Base-by-base conservation (phyloP, 352 stramenopile species). In the Aphanomyces astaci region DNA sequence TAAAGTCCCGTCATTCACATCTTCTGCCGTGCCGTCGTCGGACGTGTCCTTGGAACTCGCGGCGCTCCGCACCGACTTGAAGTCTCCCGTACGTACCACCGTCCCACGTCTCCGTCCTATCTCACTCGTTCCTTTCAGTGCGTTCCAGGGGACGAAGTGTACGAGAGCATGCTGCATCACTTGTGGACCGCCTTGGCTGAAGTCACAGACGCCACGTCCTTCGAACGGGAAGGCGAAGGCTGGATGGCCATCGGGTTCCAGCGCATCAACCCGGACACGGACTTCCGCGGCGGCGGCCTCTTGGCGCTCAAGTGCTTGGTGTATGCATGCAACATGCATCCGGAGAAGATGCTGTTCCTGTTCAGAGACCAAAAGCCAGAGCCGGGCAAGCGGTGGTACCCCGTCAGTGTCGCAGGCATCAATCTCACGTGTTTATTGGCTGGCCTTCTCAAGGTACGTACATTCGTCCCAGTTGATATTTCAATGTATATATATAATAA, bases 341-440 rank as follows among this genome's bases (percentile, higher is more conserved):
- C 82, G 0, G 72, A 73, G 28, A 79, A 87, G 67, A 93, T 92
- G 86, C 60, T 78, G n/a, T 73, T 72, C 17, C 78, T 93, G 32
- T 71, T 89, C 22, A 60, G 71, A 13, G 69, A 67, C 1, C 82
- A 95, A 66, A 79, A 64, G 62, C 82, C 81, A 1, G 55, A 72
- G 2, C 70, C 73, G 4, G 76, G 66, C 2, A 87, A 74, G 48
- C 82, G 82, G 51, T 93, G 84, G 83, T 95, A 95, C 49, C 86
- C 86, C 0, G 79, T 92, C 11, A 88, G 82, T 69, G 84, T 90
- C 3, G 86, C 86, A 0, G 86, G 83, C 3, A 91, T 95, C 73
- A 95, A 95, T 64, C 67, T 95, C 28, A 92, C 84, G 49, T 93
- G 86, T 66, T 76, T 95, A 54, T 71, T 93, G 46, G 86, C 86